phyloP scores from a whole-genome alignment of 2,329 filamentous ascomycete species.

The Exophiala lecanii-corni region DNA sequence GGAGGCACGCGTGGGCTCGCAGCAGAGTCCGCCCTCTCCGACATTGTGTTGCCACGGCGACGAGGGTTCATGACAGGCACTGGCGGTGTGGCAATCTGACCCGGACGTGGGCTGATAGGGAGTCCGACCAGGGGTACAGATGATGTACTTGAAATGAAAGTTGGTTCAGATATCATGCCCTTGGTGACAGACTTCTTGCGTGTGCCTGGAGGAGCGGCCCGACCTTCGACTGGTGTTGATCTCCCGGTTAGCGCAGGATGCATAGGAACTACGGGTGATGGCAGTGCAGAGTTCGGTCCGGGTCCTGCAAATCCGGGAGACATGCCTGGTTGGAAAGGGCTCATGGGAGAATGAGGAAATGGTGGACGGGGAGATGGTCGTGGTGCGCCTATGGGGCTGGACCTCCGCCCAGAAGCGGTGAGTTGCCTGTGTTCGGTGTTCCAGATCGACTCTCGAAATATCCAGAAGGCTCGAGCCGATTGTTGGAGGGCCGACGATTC shows the following conservation, averaged over 20 bases:
- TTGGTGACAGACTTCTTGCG: conserved; percentile 59
- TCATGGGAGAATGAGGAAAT: conserved; percentile 29
- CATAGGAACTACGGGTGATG: conserved; percentile 35
- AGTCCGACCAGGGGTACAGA: conserved; percentile 56
- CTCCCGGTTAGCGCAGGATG: conserved; percentile 42
- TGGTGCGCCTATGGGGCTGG: conserved; percentile 8
- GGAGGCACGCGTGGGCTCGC: conserved; percentile 13
- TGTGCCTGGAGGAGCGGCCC: conserved; percentile 20
- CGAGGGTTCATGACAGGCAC: conserved; percentile 58
- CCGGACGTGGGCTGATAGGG: conserved; percentile 37
- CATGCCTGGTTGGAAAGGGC: conserved; percentile 23
- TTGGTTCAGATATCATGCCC: conserved; percentile 58
- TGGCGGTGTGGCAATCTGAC: conserved; percentile 38
- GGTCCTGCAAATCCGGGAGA: conserved; percentile 12
- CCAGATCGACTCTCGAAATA: conserved; percentile 27
- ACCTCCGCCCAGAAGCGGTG: conserved; percentile 13
- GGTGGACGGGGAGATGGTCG: conserved; percentile 22
- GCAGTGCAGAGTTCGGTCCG: conserved; percentile 51
- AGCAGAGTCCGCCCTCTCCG: conserved; percentile 29
- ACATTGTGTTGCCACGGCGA: conserved; percentile 47
- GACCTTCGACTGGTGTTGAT: conserved; percentile 29
- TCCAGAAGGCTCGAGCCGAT: conserved; percentile 28
- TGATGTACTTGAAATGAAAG: conserved; percentile 49
- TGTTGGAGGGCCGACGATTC: conserved; percentile 37
- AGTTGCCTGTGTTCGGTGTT: conserved; percentile 28